Evolutionary conservation across 2,329 filamentous ascomycete genomes (phyloP), one percentile per base, ranked within the genome.

Genomic region (Ascochyta rabiei): DNA sequence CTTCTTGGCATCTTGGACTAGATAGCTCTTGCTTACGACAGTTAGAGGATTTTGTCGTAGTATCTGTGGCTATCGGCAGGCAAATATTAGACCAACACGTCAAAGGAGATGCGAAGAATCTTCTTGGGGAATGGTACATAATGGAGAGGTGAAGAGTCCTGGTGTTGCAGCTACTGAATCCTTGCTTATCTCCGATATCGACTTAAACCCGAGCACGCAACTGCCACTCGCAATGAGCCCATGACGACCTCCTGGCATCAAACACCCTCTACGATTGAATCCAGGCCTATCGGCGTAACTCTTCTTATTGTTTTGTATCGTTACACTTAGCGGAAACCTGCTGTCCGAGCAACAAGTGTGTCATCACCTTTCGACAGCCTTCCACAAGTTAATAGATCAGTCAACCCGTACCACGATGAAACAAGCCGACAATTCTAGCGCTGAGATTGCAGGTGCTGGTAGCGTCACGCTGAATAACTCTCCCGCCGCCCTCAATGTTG

Each of bases 401-500:
- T 12, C 6, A 18, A 15, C 6, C 21, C 10, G 3, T n/a, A 1
- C 26, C 30, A 41, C 33, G 4, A 64, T 64, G 62, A 60, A 55
- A 41, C 55, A 58, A 33, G 30, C 34, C 18, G 31, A 42, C 16
- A 42, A 38, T n/a, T 21, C 30, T 5, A 24, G 16, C 31, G 15
- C 51, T 7, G 48, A 28, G 28, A 30, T 58, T 19, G 63, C 53
- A 2, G 45, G 50, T 16, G 54, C 48, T 12, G 9, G 47, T 6
- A 57, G 56, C 24, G 42, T 66, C 8, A 59, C 53, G 1, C 21
- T 58, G 0, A 30, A 57, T 21, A 31, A 56, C 12, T 62, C 54
- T 5, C 46, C 57, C 28, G 56, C 61, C 16, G 21, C 52, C 1
- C 45, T 67, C 3, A 65, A 65, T 5, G 59, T 59, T 7, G 63